Conservation (phyloP, 257 asterid genomes). For the Perilla frutescens region DNA sequence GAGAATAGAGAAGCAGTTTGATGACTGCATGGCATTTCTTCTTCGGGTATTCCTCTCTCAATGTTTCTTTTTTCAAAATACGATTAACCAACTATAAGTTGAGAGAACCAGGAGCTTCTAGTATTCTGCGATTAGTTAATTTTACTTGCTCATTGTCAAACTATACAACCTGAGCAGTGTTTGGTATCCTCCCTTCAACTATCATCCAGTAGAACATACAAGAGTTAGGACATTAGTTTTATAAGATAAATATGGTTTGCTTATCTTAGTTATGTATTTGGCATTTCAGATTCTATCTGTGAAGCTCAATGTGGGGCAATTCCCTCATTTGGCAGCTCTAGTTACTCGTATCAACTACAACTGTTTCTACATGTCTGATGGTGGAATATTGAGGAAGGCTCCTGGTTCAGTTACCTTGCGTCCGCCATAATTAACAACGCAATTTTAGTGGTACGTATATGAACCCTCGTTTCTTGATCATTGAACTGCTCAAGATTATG, state of each 20-base stretch:
- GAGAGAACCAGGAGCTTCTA: not conserved
- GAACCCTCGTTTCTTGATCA: not conserved
- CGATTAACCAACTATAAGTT: no score
- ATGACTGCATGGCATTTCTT: conserved; percentile 95
- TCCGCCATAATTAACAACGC: conserved; percentile 32
- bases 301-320: conserved; percentile 97
- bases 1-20: conserved; percentile 87
- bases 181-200: no score
- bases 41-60: conserved; percentile 68
- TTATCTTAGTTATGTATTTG: conserved; percentile 22
- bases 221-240: not conserved
- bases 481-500: conserved; percentile 3
- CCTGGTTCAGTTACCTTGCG: conserved; percentile 53
- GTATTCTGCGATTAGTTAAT: not conserved
- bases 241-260: not conserved
- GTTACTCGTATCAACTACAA: conserved; percentile 93
- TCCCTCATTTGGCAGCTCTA: conserved; percentile 92
- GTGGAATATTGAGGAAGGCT: conserved; percentile 59
- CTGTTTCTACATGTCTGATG: conserved; percentile 88
- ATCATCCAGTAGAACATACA: not conserved
- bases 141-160: no score
- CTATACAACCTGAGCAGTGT: no score
- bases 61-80: not conserved
- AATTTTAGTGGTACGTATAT: not conserved
- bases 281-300: conserved; percentile 79